phyloP scores from a whole-genome alignment of 2,329 filamentous ascomycete species.

The Colletotrichum caudatum region DNA sequence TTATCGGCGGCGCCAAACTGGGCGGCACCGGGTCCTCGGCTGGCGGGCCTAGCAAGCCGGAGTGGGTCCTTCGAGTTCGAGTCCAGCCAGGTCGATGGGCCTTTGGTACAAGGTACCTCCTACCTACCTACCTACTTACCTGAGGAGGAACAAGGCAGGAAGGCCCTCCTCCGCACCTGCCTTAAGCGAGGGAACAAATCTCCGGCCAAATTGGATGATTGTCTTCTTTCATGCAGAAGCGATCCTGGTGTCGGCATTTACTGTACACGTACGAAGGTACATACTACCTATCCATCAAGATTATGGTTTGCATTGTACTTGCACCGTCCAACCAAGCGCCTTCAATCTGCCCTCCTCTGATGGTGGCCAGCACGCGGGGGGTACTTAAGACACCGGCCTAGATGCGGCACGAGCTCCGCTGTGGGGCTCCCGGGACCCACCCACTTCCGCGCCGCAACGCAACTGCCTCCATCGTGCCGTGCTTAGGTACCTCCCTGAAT shows the following conservation, averaged over 20 bases:
- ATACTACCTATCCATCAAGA: not conserved
- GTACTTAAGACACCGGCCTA: too few species aligned
- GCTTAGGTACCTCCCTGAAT: not conserved
- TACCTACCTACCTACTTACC: too few species aligned
- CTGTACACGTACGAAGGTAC: too few species aligned
- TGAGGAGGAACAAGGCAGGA: not conserved
- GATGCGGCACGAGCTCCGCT: not conserved
- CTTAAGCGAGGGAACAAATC: not conserved
- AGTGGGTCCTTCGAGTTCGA: too few species aligned
- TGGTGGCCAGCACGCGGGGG: not conserved
- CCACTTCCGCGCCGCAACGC: not conserved
- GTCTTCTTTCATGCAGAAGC: not conserved
- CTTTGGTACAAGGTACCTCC: not conserved
- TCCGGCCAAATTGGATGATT: not conserved
- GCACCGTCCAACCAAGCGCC: too few species aligned
- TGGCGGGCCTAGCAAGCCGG: slow-evolving; percentile 33
- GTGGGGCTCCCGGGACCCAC: not conserved
- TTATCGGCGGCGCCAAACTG: slow-evolving; percentile 28
- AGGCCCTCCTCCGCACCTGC: slow-evolving; percentile 1
- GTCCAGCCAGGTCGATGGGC: not conserved
- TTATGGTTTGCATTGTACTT: not conserved
- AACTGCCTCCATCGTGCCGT: not conserved
- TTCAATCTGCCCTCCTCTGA: too few species aligned
- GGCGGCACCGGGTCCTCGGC: slow-evolving; percentile 24
- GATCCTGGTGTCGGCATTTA: not conserved